A percentile compares a stretch with the other conserved stretches of the same genome.
These are phyloP conservation scores for Acanthamoeba sp. DNA, from an alignment of 208 protist genomes.

Conservation along the genomic window DNA sequence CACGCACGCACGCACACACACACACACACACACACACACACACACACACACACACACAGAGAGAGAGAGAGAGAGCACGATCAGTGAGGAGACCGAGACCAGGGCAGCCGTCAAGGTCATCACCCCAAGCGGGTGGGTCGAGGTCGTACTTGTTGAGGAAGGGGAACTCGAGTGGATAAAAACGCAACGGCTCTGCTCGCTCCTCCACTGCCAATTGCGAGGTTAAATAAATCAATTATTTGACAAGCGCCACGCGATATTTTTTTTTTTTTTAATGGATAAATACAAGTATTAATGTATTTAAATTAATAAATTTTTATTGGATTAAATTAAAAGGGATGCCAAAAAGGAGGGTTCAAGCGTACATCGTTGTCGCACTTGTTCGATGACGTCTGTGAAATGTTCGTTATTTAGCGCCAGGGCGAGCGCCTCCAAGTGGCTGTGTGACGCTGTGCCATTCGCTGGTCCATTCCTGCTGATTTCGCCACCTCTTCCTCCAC, in stretches of 20 bases:
- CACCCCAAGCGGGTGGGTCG: neutral
- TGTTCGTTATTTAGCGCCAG: slow-evolving; percentile 27
- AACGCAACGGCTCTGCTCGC: neutral
- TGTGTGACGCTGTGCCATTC: neutral
- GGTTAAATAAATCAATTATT: neutral
- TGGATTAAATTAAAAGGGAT: neutral
- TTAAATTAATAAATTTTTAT: neutral
- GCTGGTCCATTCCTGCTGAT: neutral
- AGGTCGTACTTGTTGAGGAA: slow-evolving; percentile 47
- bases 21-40: too few species aligned
- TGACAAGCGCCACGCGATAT: too few species aligned
- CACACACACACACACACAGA: too few species aligned
- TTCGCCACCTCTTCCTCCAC: neutral
- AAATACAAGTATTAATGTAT: neutral
- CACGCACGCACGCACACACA: neutral
- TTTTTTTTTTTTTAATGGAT: too few species aligned
- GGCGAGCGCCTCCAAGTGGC: neutral
- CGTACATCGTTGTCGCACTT: slow-evolving; percentile 7
- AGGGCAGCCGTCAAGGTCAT: too few species aligned
- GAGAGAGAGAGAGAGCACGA: too few species aligned
- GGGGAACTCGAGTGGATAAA: slow-evolving; percentile 23
- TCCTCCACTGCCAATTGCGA: neutral
- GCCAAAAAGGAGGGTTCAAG: neutral
- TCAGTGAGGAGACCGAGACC: too few species aligned
- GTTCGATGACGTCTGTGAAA: slow-evolving; percentile 15